A percentile compares a stretch with the other conserved stretches of the same genome.
Evolutionary conservation across 1,284 basidiomycete genomes (phyloP).

Genomic region (Marasmius fiardii): DNA sequence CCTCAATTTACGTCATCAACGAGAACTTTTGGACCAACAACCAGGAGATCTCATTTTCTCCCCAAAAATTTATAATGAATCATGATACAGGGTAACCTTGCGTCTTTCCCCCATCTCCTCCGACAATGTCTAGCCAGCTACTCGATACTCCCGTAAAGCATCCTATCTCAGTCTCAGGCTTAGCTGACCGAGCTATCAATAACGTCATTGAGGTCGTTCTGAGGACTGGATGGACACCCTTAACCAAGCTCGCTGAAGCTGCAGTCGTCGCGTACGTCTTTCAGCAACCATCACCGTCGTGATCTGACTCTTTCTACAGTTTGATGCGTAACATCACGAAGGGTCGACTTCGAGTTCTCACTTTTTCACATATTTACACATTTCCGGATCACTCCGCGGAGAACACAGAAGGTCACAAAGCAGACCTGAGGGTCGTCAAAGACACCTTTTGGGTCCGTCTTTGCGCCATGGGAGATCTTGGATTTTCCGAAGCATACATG

Average conservation of each 20-base stretch:
- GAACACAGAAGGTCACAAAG: slow-evolving; percentile 26
- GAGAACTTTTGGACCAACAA: no score
- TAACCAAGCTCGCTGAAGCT: slow-evolving; percentile 39
- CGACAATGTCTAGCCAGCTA: slow-evolving; percentile 36
- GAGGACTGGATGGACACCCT: slow-evolving; percentile 35
- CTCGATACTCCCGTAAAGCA: slow-evolving; percentile 39
- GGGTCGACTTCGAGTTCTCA: slow-evolving; percentile 46
- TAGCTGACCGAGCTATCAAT: slow-evolving; percentile 41
- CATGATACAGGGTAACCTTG: no score
- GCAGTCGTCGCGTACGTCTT: slow-evolving; percentile 42
- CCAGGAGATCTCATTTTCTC: no score
- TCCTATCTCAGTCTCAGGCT: slow-evolving; percentile 35
- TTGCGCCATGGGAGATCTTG: slow-evolving; percentile 61
- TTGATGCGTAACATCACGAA: slow-evolving; percentile 46
- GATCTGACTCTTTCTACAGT: slow-evolving; percentile 22
- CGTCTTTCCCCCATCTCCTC: slow-evolving; percentile 9
- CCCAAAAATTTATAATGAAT: no score
- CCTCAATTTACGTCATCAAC: no score
- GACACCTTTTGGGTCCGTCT: slow-evolving; percentile 70
- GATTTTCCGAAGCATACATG: slow-evolving; percentile 76
- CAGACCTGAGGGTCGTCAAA: slow-evolving; percentile 54
- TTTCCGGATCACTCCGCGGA: slow-evolving; percentile 34
- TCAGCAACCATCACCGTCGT: background rate
- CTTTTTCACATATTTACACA: slow-evolving; percentile 39
- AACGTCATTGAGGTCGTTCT: slow-evolving; percentile 29